Conservation (phyloP, 495 filamentous ascomycete species). For the Neurospora sp. region DNA sequence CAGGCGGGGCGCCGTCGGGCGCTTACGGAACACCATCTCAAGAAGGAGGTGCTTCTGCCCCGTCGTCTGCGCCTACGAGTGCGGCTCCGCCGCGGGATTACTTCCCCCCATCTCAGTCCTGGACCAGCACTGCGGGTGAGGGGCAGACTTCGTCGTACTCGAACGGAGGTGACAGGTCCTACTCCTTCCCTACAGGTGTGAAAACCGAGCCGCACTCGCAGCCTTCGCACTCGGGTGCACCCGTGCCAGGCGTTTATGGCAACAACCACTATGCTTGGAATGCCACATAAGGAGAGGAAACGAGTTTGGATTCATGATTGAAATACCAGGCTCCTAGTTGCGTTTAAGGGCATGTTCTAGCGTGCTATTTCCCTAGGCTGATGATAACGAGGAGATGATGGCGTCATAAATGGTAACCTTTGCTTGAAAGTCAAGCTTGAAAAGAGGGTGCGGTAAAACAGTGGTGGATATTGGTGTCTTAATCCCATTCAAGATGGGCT, state of each 20-base stretch:
- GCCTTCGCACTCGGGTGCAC: conserved; percentile 6
- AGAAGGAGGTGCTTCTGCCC: conserved; percentile 3
- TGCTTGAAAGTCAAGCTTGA: neutral
- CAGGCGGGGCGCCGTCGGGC: conserved; percentile 6
- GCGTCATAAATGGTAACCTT: neutral
- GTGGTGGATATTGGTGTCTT: neutral
- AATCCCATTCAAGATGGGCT: neutral
- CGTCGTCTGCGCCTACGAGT: conserved; percentile 6
- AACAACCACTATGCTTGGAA: conserved; percentile 18
- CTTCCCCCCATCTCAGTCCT: conserved; percentile 34
- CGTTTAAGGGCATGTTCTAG: neutral
- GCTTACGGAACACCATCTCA: conserved; percentile 11
- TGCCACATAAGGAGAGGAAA: conserved; percentile 7
- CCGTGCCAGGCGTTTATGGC: conserved; percentile 6
- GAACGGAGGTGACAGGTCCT: conserved; percentile 28
- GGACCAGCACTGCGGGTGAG: conserved; percentile 36
- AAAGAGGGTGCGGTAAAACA: neutral
- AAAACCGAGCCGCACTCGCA: conserved; percentile 7
- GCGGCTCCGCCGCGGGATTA: conserved; percentile 34
- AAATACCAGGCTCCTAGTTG: neutral
- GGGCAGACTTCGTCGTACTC: conserved; percentile 23
- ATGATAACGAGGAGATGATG: neutral
- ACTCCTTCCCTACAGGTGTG: conserved; percentile 25
- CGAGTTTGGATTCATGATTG: neutral
- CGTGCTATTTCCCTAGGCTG: neutral